phyloP scores from a whole-genome alignment of 345 rosid genomes.

The Lagerstroemia speciosa region DNA sequence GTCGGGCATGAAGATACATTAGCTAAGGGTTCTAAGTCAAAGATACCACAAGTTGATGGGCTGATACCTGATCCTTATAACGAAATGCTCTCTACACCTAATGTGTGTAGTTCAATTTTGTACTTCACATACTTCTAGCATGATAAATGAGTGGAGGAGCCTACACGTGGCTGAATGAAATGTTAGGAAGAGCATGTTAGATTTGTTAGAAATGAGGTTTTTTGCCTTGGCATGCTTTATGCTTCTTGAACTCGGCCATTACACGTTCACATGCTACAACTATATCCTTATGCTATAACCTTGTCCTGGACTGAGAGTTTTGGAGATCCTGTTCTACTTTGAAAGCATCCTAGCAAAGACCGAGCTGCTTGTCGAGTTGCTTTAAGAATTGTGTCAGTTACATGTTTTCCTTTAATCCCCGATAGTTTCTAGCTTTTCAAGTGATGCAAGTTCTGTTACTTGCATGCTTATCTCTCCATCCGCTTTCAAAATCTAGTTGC shows the following conservation, averaged over 20 bases:
- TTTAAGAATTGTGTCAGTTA: too few species aligned
- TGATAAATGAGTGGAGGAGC: neutral
- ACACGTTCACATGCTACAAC: neutral
- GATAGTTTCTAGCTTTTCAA: neutral
- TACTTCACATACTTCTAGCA: neutral
- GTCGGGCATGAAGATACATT: neutral
- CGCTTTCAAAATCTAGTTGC: too few species aligned
- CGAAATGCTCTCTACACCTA: constrained; percentile 84
- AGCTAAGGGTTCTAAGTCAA: constrained; percentile 19
- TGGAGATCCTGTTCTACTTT: too few species aligned
- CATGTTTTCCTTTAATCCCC: neutral
- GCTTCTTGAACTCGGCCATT: too few species aligned
- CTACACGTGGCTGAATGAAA: neutral
- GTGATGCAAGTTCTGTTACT: too few species aligned
- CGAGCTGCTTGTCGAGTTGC: too few species aligned
- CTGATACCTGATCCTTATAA: constrained; percentile 93
- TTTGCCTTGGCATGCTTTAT: neutral
- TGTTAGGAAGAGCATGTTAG: neutral
- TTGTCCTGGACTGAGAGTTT: neutral
- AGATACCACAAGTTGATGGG: constrained; percentile 90
- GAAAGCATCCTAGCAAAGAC: too few species aligned
- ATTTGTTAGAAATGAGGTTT: neutral
- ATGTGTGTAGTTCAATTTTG: constrained; percentile 37
- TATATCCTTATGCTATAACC: neutral
- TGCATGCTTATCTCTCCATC: too few species aligned